A percentile compares a stretch with the other conserved stretches of the same genome.
Conservation (phyloP, 1,284 basidiomycete species). For the Wallemia hederae region DNA sequence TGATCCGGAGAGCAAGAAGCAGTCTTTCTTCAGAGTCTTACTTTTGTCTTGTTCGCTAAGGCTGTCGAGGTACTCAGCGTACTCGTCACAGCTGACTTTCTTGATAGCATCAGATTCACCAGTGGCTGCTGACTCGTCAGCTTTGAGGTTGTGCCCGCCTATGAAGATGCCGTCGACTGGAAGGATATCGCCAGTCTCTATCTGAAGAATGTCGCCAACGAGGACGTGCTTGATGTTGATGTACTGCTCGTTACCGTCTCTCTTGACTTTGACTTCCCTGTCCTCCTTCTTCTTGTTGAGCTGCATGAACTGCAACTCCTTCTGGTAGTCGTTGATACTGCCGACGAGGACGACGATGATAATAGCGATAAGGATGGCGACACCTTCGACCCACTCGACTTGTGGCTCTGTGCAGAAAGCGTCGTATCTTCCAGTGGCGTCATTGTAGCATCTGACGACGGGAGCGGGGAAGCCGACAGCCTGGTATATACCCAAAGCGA, state of each 20-base stretch:
- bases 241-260: slow-evolving; percentile 45
- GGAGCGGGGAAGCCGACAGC: slow-evolving; percentile 46
- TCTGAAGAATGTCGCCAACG: slow-evolving; percentile 67
- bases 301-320: slow-evolving; percentile 75
- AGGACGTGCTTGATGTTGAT: slow-evolving; percentile 69
- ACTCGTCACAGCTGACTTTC: slow-evolving; percentile 55
- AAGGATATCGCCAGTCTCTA: slow-evolving; percentile 85
- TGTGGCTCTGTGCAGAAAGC: slow-evolving; percentile 18
- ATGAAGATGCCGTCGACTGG: slow-evolving; percentile 90
- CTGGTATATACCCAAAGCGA: slow-evolving; percentile 80
- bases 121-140: slow-evolving; percentile 86
- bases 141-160: slow-evolving; percentile 70
- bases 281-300: slow-evolving; percentile 92
- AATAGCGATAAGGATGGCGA: slow-evolving; percentile 77
- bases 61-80: slow-evolving; percentile 22
- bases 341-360: slow-evolving; percentile 31
- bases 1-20: slow-evolving; percentile 74
- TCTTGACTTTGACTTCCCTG: slow-evolving; percentile 68
- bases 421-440: slow-evolving; percentile 15
- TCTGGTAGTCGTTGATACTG: slow-evolving; percentile 51
- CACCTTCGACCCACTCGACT: slow-evolving; percentile 89
- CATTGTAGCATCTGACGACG: slow-evolving; percentile 18
- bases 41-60: slow-evolving; percentile 12
- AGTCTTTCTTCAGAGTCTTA: slow-evolving; percentile 38
- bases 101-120: slow-evolving; percentile 87